phyloP scores from a whole-genome alignment of 352 stramenopile genomes.

The Globisporangium heterothallicum region DNA sequence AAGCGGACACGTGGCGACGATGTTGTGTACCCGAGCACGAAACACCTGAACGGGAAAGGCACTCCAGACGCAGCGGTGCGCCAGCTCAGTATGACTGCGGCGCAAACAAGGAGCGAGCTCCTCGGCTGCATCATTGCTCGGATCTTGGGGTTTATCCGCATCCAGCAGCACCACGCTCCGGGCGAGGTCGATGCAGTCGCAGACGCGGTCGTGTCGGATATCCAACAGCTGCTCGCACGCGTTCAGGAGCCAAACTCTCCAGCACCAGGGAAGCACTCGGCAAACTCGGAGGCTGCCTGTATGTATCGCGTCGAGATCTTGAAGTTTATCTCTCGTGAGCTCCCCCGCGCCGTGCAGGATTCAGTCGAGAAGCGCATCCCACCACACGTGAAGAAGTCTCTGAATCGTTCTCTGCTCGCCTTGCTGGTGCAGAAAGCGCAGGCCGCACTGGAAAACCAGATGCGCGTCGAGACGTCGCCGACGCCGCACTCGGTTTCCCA shows the following conservation, averaged over 20 bases:
- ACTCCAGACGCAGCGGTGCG: slow-evolving; percentile 53
- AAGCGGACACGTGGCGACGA: slow-evolving; percentile 7
- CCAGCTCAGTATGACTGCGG: slow-evolving; percentile 53
- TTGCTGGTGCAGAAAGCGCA: slow-evolving; percentile 77
- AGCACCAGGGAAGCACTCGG: slow-evolving; percentile 11
- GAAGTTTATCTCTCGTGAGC: slow-evolving; percentile 76
- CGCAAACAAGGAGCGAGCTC: slow-evolving; percentile 55
- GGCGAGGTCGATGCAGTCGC: slow-evolving; percentile 38
- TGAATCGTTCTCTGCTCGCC: slow-evolving; percentile 66
- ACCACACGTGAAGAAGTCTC: slow-evolving; percentile 46
- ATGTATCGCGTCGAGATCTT: slow-evolving; percentile 85
- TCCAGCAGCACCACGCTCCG: slow-evolving; percentile 31
- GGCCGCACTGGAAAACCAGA: slow-evolving; percentile 60
- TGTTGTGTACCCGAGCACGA: not conserved
- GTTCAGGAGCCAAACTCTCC: slow-evolving; percentile 31
- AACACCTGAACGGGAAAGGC: not conserved
- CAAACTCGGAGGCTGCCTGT: slow-evolving; percentile 54
- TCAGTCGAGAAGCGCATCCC: slow-evolving; percentile 62
- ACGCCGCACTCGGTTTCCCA: slow-evolving; percentile 1
- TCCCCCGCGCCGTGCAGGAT: slow-evolving; percentile 67
- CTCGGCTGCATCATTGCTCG: slow-evolving; percentile 60
- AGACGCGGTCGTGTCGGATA: slow-evolving; percentile 51
- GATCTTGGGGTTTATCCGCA: slow-evolving; percentile 58
- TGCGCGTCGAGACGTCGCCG: slow-evolving; percentile 51
- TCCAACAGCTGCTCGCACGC: slow-evolving; percentile 50